phyloP scores from a whole-genome alignment of 352 stramenopile species.

The Pythium biforme region DNA sequence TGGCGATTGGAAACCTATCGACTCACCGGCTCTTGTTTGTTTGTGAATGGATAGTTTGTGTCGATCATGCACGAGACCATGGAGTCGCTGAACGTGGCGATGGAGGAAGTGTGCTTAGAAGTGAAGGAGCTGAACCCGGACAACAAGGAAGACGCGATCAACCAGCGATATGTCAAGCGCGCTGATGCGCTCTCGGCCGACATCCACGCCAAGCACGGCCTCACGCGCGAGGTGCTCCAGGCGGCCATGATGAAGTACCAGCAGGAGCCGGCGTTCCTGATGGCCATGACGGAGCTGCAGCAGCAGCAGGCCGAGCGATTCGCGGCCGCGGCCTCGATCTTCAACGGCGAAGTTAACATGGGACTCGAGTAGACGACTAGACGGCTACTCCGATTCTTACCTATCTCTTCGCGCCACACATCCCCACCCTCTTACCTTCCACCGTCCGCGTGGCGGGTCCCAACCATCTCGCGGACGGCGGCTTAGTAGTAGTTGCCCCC shows the following conservation, averaged over 20 bases:
- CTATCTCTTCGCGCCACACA: not conserved
- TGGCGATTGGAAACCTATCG: not conserved
- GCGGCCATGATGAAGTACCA: constrained; percentile 92
- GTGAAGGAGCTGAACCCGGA: constrained; percentile 86
- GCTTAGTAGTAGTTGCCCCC: constrained; percentile 1
- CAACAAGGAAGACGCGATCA: constrained; percentile 90
- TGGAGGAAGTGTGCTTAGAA: constrained; percentile 87
- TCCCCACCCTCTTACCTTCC: not conserved
- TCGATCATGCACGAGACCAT: constrained; percentile 90
- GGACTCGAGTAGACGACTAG: constrained; percentile 61
- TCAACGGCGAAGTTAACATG: constrained; percentile 91
- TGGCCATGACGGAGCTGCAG: constrained; percentile 86
- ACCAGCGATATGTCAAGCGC: constrained; percentile 89
- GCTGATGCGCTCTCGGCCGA: constrained; percentile 80
- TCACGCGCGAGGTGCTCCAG: constrained; percentile 85
- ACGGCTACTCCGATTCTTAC: constrained; percentile 2
- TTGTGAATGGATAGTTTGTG: constrained; percentile 66
- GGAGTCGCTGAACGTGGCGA: constrained; percentile 88
- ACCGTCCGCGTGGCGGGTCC: not conserved
- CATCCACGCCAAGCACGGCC: constrained; percentile 86
- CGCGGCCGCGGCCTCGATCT: constrained; percentile 75
- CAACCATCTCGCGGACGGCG: not conserved
- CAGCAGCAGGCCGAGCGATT: constrained; percentile 86
- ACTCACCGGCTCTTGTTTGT: constrained; percentile 1
- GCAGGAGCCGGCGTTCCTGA: constrained; percentile 84